phyloP scores from a whole-genome alignment of 768 basidiomycete genomes.

The Chlorophyllum brunneum region DNA sequence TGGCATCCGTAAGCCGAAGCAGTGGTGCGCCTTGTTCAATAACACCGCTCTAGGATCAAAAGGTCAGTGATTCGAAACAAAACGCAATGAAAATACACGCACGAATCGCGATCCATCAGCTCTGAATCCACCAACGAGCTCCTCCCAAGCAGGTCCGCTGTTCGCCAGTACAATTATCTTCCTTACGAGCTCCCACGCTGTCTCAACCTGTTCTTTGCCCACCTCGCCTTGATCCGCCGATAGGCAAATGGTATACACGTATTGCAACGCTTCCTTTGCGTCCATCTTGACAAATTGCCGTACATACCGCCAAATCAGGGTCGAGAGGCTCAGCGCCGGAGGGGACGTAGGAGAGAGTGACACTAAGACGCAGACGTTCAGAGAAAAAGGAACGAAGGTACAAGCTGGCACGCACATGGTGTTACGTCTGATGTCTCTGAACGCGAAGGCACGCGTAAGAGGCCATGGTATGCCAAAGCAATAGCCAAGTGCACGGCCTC shows the following conservation, averaged over 20 bases:
- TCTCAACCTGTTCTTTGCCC: constrained; percentile 83
- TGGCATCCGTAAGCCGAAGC: constrained; percentile 62
- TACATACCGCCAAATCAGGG: constrained; percentile 89
- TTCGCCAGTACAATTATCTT: constrained; percentile 78
- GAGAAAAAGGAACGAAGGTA: not conserved
- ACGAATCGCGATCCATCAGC: constrained; percentile 89
- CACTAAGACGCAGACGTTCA: constrained; percentile 38
- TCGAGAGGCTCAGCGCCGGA: constrained; percentile 76
- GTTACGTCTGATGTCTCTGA: constrained; percentile 84
- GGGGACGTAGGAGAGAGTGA: constrained; percentile 63
- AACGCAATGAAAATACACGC: constrained; percentile 27
- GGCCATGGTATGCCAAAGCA: constrained; percentile 88
- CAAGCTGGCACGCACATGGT: constrained; percentile 51
- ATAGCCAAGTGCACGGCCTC: constrained; percentile 95
- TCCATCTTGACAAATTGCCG: constrained; percentile 91
- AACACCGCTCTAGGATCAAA: constrained; percentile 60
- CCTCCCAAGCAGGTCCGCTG: constrained; percentile 82
- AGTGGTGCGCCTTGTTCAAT: constrained; percentile 82
- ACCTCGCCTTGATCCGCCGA: constrained; percentile 65
- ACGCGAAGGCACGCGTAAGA: constrained; percentile 78
- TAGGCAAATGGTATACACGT: constrained; percentile 84
- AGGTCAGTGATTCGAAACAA: not conserved
- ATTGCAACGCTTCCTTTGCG: constrained; percentile 91
- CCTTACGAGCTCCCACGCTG: constrained; percentile 75
- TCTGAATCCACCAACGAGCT: constrained; percentile 90